These are phyloP conservation scores for Solanum tacnaense DNA, from an alignment of 257 asterid genomes.

Conservation along the genomic window DNA sequence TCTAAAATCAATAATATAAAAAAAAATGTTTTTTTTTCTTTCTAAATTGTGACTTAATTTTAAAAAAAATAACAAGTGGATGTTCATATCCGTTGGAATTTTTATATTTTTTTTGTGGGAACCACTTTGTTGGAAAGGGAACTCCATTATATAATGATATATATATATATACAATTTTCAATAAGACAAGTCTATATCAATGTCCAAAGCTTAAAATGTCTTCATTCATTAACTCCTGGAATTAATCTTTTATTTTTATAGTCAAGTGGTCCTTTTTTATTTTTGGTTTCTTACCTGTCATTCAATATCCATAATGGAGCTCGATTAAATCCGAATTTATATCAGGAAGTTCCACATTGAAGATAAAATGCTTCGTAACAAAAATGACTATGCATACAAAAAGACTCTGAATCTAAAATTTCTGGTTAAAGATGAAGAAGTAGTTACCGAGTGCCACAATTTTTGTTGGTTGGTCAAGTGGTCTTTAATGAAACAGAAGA, in stretches of 20 bases:
- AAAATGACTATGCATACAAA: too few species aligned
- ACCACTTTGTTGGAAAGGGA: constrained; percentile 13
- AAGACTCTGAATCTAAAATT: too few species aligned
- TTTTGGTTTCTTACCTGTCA: rapidly evolving
- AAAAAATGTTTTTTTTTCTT: background rate
- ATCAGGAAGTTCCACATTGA: rapidly evolving
- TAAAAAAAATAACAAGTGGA: background rate
- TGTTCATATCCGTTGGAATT: background rate
- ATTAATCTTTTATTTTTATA: background rate
- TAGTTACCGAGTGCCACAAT: too few species aligned
- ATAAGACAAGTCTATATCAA: constrained; percentile 19
- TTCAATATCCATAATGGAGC: rapidly evolving
- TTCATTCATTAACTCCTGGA: background rate
- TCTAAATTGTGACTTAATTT: background rate
- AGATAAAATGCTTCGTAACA: rapidly evolving
- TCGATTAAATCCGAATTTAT: rapidly evolving
- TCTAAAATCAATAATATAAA: background rate
- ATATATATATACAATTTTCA: constrained; percentile 9
- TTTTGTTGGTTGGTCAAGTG: background rate
- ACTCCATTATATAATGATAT: constrained; percentile 1
- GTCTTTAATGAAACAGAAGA: background rate
- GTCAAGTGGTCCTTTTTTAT: background rate
- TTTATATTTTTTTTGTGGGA: constrained; percentile 9
- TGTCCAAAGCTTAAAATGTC: background rate
- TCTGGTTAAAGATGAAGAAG: rapidly evolving